Base-by-base conservation (phyloP, 805 yeast genomes). In the Saccharomyces kudriavzevii region DNA sequence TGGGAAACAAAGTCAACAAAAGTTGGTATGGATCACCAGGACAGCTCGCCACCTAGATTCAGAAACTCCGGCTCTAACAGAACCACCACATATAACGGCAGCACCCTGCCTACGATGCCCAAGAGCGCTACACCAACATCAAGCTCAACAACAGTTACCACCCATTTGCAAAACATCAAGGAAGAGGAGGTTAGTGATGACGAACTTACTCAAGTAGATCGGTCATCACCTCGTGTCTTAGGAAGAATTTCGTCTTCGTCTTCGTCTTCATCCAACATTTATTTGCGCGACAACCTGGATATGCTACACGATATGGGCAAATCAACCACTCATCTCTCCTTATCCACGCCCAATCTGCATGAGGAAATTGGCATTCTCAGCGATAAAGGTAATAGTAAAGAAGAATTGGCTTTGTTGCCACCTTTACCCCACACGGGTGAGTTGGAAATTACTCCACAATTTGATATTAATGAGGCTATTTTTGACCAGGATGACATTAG, bases 321-420 rank as follows among this genome's bases (percentile, higher is more conserved):
- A 35, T 35, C 43, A 17, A 20, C 30, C 17, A 45, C 48, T 11
- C 20, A 45, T 10, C 29, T 27, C 27, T 26, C 48, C 9, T 20
- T 26, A 45, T 27, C 29, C 27, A 20, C 29, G 20, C 48, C 48
- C 4, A 45, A 26, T 26, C 6, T 45, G 10, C 29, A 45, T 22
- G 29, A 45, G 28, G 29, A 45, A 20, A n/a, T 45, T 17, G 48
- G 48, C 24, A 8, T 35, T 8, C 43, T 17, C 22, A 26, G 49
- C 27, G 49, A 48, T 13, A 54, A 45, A 40, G 50, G 52, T n/a
- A 50, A 52, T 30, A 59, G 58, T 31, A 55, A 51, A 45, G 65
- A 62, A 25, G 65, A 62, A 46, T 45, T 62, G 4, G 45, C 57
- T 24, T 50, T 62, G n/a, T 51, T 62, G 47, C 65, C 65, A 35